phyloP scores from a whole-genome alignment of 2,329 filamentous ascomycete species.

The Lecanoromycetidae sp. region DNA sequence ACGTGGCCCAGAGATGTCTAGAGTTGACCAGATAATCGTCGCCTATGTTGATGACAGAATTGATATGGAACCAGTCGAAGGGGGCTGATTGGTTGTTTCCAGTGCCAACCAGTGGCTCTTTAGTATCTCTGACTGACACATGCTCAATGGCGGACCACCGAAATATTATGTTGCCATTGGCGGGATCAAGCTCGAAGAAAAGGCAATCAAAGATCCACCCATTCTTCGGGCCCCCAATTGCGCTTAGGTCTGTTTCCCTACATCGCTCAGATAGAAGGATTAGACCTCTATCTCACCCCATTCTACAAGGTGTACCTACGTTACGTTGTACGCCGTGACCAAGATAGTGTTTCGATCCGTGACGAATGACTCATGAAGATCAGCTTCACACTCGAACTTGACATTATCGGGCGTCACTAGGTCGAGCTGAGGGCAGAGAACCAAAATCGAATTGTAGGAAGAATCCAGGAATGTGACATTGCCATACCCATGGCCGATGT shows the following conservation, averaged over 20 bases:
- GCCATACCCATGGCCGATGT: constrained; percentile 11
- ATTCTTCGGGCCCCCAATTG: constrained; percentile 25
- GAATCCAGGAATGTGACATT: constrained; percentile 12
- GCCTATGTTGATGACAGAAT: constrained; percentile 19
- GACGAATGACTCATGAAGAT: constrained; percentile 36
- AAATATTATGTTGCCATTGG: constrained; percentile 33
- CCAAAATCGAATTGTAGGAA: constrained; percentile 5
- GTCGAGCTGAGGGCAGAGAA: constrained; percentile 4
- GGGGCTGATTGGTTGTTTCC: constrained; percentile 12
- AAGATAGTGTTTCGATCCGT: constrained; percentile 33
- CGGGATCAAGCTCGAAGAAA: constrained; percentile 37
- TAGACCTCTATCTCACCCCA: no score
- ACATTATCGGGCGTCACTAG: constrained; percentile 1
- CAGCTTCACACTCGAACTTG: constrained; percentile 21
- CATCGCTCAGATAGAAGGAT: no score
- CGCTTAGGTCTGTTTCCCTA: constrained; percentile 30
- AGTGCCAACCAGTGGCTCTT: constrained; percentile 14
- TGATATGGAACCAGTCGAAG: constrained; percentile 20
- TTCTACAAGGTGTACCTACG: no score
- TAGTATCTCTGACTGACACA: constrained; percentile 21
- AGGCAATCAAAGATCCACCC: constrained; percentile 32
- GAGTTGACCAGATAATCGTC: constrained; percentile 28
- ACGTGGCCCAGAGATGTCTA: constrained; percentile 15
- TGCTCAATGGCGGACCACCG: constrained; percentile 39
- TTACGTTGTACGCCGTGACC: constrained; percentile 31